Evolutionary conservation across 2,329 filamentous ascomycete species (phyloP).

Genomic region (Xylogone sp.): DNA sequence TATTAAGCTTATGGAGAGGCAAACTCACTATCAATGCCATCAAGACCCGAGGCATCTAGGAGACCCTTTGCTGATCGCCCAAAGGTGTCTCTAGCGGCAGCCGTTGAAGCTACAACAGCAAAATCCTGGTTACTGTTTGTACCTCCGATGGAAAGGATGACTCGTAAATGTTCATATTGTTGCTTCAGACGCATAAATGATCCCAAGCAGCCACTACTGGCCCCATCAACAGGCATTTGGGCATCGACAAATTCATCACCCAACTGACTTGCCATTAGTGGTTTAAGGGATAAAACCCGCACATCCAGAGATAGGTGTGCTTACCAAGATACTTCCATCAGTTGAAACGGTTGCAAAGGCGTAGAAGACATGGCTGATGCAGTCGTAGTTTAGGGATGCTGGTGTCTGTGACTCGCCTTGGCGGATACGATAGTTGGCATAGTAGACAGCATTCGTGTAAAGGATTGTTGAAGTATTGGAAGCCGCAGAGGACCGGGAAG

Average conservation of each 20-base stretch:
- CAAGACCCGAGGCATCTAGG: conserved; percentile 66
- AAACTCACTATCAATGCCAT: conserved; percentile 70
- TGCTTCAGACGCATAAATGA: conserved; percentile 71
- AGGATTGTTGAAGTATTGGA: conserved; percentile 40
- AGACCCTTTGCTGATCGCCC: conserved; percentile 62
- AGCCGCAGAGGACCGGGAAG: conserved; percentile 25
- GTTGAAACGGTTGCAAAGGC: conserved; percentile 72
- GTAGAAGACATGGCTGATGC: conserved; percentile 79
- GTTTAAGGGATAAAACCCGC: conserved; percentile 4
- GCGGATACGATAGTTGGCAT: conserved; percentile 76
- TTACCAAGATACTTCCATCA: conserved; percentile 73
- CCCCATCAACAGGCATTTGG: conserved; percentile 68
- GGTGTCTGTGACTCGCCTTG: conserved; percentile 59
- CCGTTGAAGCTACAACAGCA: conserved; percentile 59
- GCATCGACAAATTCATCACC: conserved; percentile 77
- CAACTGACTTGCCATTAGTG: conserved; percentile 45
- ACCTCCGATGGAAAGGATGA: conserved; percentile 76
- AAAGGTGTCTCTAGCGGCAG: conserved; percentile 63
- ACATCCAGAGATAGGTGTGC: conserved; percentile 25
- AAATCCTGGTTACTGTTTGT: conserved; percentile 62
- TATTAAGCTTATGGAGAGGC: background rate
- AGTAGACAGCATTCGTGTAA: conserved; percentile 76
- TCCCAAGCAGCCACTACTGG: conserved; percentile 65
- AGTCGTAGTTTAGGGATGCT: conserved; percentile 68
- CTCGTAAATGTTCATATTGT: conserved; percentile 65